Conservation (phyloP, 1,139 yeast genomes). For the Debaryomyces psychrophilus region DNA sequence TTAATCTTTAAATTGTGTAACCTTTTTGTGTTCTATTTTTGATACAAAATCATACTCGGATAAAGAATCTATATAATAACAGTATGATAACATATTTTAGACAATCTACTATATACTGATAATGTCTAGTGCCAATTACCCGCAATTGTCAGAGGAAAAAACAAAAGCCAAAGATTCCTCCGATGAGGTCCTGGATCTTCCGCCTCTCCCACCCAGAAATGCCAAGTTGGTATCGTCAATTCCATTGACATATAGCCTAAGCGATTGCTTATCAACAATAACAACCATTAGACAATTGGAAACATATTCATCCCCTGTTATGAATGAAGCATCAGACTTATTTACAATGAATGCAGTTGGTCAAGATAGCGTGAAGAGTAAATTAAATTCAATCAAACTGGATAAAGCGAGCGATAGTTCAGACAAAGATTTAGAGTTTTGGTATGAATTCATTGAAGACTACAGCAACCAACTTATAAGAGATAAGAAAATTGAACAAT, state of each 20-base stretch:
- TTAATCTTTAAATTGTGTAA: not conserved
- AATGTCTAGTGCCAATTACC: slow-evolving; percentile 3
- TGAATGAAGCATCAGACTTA: slow-evolving; percentile 42
- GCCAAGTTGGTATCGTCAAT: not conserved
- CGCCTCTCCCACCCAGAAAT: slow-evolving; percentile 10
- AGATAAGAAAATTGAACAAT: slow-evolving; percentile 21
- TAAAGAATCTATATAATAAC: not conserved
- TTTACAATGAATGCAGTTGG: slow-evolving; percentile 19
- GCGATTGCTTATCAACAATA: slow-evolving; percentile 32
- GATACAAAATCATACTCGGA: not conserved
- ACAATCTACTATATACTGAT: not conserved
- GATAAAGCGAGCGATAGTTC: slow-evolving; percentile 5
- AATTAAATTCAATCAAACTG: slow-evolving; percentile 11
- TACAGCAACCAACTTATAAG: slow-evolving; percentile 24
- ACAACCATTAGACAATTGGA: slow-evolving; percentile 40
- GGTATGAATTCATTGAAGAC: slow-evolving; percentile 30
- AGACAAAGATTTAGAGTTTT: slow-evolving; percentile 22
- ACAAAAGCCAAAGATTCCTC: not conserved
- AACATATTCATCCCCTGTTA: slow-evolving; percentile 31
- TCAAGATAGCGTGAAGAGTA: slow-evolving; percentile 13
- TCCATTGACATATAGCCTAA: slow-evolving; percentile 2
- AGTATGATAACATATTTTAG: not conserved
- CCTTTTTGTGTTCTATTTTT: slow-evolving; percentile 3
- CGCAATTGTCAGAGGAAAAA: slow-evolving; percentile 10
- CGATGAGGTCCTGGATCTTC: slow-evolving; percentile 5